Conservation (phyloP, 2,329 filamentous ascomycete species). For the Diplodia mutila region DNA sequence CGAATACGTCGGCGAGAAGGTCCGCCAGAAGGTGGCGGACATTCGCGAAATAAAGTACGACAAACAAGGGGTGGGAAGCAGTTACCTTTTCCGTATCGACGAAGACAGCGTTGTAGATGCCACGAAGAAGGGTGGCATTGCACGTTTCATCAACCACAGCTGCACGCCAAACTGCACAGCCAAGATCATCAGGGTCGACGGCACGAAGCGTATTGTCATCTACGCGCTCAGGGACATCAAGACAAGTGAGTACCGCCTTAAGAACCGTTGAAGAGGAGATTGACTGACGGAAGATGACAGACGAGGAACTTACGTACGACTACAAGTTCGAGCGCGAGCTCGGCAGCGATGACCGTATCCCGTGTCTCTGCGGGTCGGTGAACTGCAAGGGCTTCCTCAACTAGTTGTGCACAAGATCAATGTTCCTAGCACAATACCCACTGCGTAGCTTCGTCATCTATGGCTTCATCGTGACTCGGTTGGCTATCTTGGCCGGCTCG, state of each 20-base stretch:
- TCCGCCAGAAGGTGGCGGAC: constrained; percentile 96
- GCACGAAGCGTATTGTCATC: constrained; percentile 97
- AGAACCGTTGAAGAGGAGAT: background rate
- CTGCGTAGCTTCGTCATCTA: background rate
- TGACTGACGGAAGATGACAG: constrained; percentile 53
- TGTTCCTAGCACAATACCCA: background rate
- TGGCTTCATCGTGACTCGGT: background rate
- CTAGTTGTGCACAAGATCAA: constrained; percentile 47
- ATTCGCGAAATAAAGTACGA: constrained; percentile 89
- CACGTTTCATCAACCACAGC: constrained; percentile 97
- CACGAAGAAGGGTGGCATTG: constrained; percentile 97
- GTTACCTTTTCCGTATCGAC: constrained; percentile 96
- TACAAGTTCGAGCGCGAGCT: constrained; percentile 99
- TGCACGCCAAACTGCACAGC: constrained; percentile 98
- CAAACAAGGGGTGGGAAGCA: constrained; percentile 95
- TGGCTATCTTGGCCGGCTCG: background rate
- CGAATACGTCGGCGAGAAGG: constrained; percentile 97
- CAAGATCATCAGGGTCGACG: constrained; percentile 99
- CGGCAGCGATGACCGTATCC: constrained; percentile 91
- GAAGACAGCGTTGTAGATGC: constrained; percentile 97
- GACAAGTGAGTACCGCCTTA: constrained; percentile 70
- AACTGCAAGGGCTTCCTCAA: constrained; percentile 99
- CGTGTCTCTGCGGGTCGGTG: constrained; percentile 92
- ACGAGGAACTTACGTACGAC: constrained; percentile 98
- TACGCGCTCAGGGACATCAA: constrained; percentile 95